Evolutionary conservation across 192 early-diverging fungal species (phyloP), one percentile per base, ranked within the genome.

Genomic region (Umbelopsis isabellina): DNA sequence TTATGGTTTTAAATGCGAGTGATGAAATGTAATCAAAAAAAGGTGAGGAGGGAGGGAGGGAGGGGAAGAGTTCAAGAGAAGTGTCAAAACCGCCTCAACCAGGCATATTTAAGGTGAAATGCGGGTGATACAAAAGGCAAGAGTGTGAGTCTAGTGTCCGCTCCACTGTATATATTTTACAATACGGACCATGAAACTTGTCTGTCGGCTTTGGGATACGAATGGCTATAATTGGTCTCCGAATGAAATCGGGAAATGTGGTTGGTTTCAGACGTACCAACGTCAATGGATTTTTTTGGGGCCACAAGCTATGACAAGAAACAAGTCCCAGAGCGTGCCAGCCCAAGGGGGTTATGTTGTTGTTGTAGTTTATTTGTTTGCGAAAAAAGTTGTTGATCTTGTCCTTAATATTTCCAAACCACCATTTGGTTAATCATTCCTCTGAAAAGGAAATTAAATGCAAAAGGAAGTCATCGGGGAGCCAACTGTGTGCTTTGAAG

Each of bases 91-190:
- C 30, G 52, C 53, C 68, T 45, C 6, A 27, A 67, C 20, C 15
- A 55, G 55, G 45, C 23, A 35, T 67, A 30, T 47, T 49, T 21
- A 76, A 76, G 52, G 47, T 72, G 55, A 72, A 41, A 55, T 35
- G 18, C 13, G 12, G 55, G 55, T 61, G 55, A 30, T 61, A 61
- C 55, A 61, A 33, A 49, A 49, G 30, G 16, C 12, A 58, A 35
- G 37, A 41, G 37, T 5, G 37, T 41, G 37, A 41, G 55, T 61
- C 27, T 4, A 61, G 27, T 61, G 55, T 61, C 55, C 55, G 55
- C 55, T 61, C 27, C 13, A 27, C 13, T 61, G 55, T 61, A 61
- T 61, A 61, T 61, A 61, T 27, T 61, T 61, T 61, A 61, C 30
- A 61, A 61, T 61, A 61, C 55, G 25, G 55, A 35, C 16, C 25